Evolutionary conservation across 331 rosid species (phyloP), one percentile per base, ranked within the genome.

Genomic region (Ulmus americana): DNA sequence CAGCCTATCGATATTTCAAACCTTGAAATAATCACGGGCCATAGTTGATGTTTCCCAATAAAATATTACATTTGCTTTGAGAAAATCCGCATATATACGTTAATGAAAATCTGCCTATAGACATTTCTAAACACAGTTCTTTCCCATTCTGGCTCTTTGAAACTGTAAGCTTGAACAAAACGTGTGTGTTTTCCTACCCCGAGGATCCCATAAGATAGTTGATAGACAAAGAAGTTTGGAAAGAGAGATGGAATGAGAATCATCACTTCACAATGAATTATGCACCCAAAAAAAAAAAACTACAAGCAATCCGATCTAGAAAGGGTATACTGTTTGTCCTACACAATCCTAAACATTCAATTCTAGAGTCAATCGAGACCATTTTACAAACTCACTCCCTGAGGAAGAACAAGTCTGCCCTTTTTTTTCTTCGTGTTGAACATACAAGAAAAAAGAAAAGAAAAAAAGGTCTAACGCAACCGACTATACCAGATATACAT

Each of bases 401-500:
- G 1, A 6, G 16, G 15, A 8, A 47, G 10, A 55, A 7, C 9
- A n/a, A 3, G 45, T 7, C 1, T 44, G n/a, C 16, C 6, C 8
- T 47, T 48, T 13, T 8, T n/a, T 63, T 22, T 12, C 6, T 62
- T 45, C 22, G 13, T 4, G 18, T 7, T 28, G 35, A 63, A 54
- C 52, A 59, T 0, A 3, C 7, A 5, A 42, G 47, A 2, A 43
- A 49, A 14, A 38, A 47, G 11, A 42, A 42, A 59, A 20, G 22
- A 51, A 45, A 40, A 61, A 55, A 22, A 51, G 18, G 48, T 10
- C 53, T 58, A 54, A 73, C 12, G 57, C 46, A 40, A 72, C 67
- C 45, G 39, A 74, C 83, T 65, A 62, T 70, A 74, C 79, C 75
- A 22, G 68, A 77, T 68, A 59, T 64, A 68, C 71, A 68, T 62